Base-by-base conservation (phyloP, 2,329 filamentous ascomycete genomes). In the Paecilomyces niveus region DNA sequence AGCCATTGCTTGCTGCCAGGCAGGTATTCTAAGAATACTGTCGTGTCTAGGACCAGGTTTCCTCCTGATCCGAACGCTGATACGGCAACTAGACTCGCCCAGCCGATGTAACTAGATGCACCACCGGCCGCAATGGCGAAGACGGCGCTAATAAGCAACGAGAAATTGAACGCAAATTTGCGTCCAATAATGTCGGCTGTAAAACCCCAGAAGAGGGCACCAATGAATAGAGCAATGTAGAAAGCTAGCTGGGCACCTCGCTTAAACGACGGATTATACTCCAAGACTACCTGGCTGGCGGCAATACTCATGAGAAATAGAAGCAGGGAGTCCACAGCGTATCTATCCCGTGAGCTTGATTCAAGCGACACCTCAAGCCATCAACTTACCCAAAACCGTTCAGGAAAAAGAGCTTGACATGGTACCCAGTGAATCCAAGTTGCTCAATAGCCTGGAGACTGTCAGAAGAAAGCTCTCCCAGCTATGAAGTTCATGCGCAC, bases 151-250 rank as follows among this genome's bases (percentile, higher is more conserved):
- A 89, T 77, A 64, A 89, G 80, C 10, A 89, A 76, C 1, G 84
- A 85, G 22, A 83, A 73, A 65, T 89, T 89, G 75, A 90, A 90
- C 4, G 87, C 87, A 63, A 83, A 84, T 61, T 83, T 82, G 51
- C 87, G 80, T 5, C 87, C 87, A 60, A 89, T 85, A 33, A 89
- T 80, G 65, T 90, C 87, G 22, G 85, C 86, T 2, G 79, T 80
- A 31, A 88, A 72, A 1, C 87, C 87, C 86, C 87, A 90, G 72
- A 89, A 89, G 26, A 89, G 68, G 15, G 76, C 76, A 11, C 77
- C 77, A 1, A 74, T 65, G 5, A 79, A 65, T 61, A 79, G 68
- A 22, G 76, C 77, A 11, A 75, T 68, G 55, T 78, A 76, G 4
- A 72, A 70, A 2, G 74, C 76, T 5, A 78, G 66, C 2, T 74